Evolutionary conservation across 257 asterid genomes (phyloP), one percentile per base, ranked within the genome.

Genomic region (Solanum raphanifolium): DNA sequence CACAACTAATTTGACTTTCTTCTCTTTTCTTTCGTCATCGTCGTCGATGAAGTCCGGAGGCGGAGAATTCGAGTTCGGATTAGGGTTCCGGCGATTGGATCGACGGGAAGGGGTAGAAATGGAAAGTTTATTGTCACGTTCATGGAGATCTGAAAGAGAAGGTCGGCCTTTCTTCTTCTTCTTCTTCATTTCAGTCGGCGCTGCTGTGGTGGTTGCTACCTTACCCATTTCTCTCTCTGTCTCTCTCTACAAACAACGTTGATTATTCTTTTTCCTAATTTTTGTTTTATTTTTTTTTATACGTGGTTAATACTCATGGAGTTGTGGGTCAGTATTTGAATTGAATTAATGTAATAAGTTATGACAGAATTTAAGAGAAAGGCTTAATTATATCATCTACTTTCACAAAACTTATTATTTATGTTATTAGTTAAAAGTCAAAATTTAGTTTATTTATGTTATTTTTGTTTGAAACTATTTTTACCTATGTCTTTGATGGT

Each of bases 81-180:
- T 91, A 91, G 93, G 94, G 94, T 91, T 94, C 90, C 94, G 94
- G 4, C 94, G 91, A 46, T 92, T 78, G 87, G 98, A 93, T 94
- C 98, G 94, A 43, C 95, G 95, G 82, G 46, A 25, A 88, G 82
- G 78, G 32, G 55, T 75, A 75, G 55, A 75, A 36, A 20, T 35
- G 41, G 91, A 90, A 89, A 89, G 90, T 31, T 86, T 88, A 60
- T 60, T 62, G 31, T n/a, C 71, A 62, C 71, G 71, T 62, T 62
- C 31, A 58, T 89, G 89, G 89, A 89, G 92, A 90, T 91, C 92
- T 83, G 90, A 58, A 13, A 87, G 84, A 86, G 94, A 89, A 9
- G 98, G 98, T 21, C 98, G 96, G 87, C 99, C 98, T 86, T 95
- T 96, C 98, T 92, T 96, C 98, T 94, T 95, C 93, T 91, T 86